Base-by-base conservation (phyloP, 192 early-diverging fungal genomes). In the Nowakowskiella sp. region DNA sequence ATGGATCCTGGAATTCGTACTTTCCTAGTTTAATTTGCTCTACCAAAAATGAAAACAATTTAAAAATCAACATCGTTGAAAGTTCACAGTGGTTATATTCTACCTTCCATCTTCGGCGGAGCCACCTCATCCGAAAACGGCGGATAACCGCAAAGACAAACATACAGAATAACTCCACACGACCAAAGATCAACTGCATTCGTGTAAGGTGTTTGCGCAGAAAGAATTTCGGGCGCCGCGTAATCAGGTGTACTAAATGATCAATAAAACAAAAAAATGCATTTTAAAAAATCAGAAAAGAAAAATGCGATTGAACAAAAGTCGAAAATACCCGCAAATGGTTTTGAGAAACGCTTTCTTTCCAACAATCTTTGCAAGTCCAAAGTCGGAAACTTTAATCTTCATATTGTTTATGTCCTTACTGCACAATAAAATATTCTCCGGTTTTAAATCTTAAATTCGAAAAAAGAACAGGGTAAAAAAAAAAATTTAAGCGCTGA, bases 311-410 rank as follows among this genome's bases (percentile, higher is more conserved):
- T n/a, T n/a, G n/a, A n/a, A n/a, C n/a, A n/a, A n/a, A n/a, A n/a
- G n/a, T 54, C 72, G 77, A 5, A 79, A 78, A 0, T 83, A 86
- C 8, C 89, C 90, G 58, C 91, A 93, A 32, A 77, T 55, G 6
- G 83, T 86, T 10, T 67, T 70, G 72, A 82, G 52, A 49, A 61
- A 44, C n/a, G 24, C 4, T 64, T 66, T 7, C 58, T 70, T 19
- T 60, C 66, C 74, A 1, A 80, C 58, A 4, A 82, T 63, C 53
- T 81, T 89, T 22, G 90, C 86, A 59, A 93, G 68, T 1, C 89
- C 91, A 71, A 95, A 95, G 62, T 95, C 92, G 8, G 85, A 77
- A 44, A 95, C 78, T 66, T 93, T 93, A 49, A 90, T 71, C n/a
- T 71, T 69, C 47, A 72, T 47, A 30, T 78, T 65, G 51, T 71